These are phyloP conservation scores for Russula sp. DNA, from an alignment of 768 basidiomycete genomes.

Conservation along the genomic window DNA sequence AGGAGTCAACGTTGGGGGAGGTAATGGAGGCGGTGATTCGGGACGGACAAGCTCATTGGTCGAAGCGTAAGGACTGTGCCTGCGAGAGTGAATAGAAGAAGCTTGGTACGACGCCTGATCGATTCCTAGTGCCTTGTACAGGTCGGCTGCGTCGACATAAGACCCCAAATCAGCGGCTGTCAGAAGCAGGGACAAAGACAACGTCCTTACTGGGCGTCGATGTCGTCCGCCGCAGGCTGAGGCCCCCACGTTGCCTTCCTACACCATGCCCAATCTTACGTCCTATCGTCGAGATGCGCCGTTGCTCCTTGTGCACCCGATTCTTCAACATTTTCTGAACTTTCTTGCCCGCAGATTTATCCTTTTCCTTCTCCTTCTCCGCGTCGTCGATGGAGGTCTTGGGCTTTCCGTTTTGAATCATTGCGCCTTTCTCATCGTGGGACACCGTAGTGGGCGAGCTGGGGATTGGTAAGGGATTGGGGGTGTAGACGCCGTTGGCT, in stretches of 20 bases:
- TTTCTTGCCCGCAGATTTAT: constrained; percentile 59
- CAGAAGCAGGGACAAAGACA: background rate
- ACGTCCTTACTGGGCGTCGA: constrained; percentile 58
- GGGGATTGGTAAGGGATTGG: background rate
- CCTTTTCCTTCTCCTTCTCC: constrained; percentile 31
- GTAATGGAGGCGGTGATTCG: constrained; percentile 36
- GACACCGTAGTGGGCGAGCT: background rate
- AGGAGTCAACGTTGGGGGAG: constrained; percentile 26
- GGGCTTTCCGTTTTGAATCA: background rate
- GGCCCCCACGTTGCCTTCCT: constrained; percentile 38
- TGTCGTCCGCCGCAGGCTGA: constrained; percentile 45
- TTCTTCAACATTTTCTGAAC: constrained; percentile 69
- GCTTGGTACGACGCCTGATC: constrained; percentile 53
- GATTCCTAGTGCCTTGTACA: constrained; percentile 8
- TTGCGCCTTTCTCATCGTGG: constrained; percentile 1
- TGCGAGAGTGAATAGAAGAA: constrained; percentile 80
- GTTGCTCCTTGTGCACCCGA: constrained; percentile 66
- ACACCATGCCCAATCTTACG: constrained; percentile 71
- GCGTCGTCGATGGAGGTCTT: constrained; percentile 18
- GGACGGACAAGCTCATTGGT: constrained; percentile 27
- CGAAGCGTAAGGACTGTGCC: constrained; percentile 34
- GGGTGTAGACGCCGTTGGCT: constrained; percentile 1
- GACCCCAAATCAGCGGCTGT: background rate
- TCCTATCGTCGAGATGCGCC: constrained; percentile 67
- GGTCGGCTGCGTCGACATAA: background rate